Evolutionary conservation across 2,329 filamentous ascomycete genomes (phyloP).

Genomic region (Pseudocercospora eumusae): DNA sequence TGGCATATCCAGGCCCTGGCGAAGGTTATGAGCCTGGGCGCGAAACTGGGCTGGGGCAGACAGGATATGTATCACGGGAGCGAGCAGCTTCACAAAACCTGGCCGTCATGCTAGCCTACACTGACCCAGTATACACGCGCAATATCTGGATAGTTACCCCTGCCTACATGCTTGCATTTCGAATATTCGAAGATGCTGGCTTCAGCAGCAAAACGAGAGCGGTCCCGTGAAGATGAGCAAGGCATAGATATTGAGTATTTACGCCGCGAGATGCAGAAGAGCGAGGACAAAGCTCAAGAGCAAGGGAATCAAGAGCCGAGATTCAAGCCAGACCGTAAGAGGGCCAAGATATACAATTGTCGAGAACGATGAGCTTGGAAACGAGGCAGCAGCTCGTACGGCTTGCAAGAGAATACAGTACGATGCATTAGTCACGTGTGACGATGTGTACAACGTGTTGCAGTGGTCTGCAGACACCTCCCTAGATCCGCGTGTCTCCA

Average conservation of each 20-base stretch:
- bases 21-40: constrained; percentile 71
- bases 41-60: constrained; percentile 63
- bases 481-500: constrained; percentile 9
- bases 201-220: constrained; percentile 67
- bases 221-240: constrained; percentile 73
- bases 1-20: constrained; percentile 68
- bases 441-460: constrained; percentile 94
- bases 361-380: constrained; percentile 72
- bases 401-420: constrained; percentile 73
- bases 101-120: constrained; percentile 74
- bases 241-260: constrained; percentile 71
- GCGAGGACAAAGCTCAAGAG: constrained; percentile 46
- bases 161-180: constrained; percentile 79
- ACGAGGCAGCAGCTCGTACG: constrained; percentile 69
- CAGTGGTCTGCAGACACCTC: constrained; percentile 64
- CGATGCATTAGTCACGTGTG: constrained; percentile 79
- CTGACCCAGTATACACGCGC: constrained; percentile 73
- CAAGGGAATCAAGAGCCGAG: constrained; percentile 27
- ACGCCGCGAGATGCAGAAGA: constrained; percentile 52
- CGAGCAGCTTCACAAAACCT: constrained; percentile 85
- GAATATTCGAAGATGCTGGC: constrained; percentile 81
- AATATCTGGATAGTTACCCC: constrained; percentile 80
- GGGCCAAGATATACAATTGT: constrained; percentile 79
- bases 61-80: constrained; percentile 78
- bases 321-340: constrained; percentile 58